These are phyloP conservation scores for Fusarium sp. DNA, from an alignment of 2,329 filamentous ascomycete genomes.

Conservation along the genomic window DNA sequence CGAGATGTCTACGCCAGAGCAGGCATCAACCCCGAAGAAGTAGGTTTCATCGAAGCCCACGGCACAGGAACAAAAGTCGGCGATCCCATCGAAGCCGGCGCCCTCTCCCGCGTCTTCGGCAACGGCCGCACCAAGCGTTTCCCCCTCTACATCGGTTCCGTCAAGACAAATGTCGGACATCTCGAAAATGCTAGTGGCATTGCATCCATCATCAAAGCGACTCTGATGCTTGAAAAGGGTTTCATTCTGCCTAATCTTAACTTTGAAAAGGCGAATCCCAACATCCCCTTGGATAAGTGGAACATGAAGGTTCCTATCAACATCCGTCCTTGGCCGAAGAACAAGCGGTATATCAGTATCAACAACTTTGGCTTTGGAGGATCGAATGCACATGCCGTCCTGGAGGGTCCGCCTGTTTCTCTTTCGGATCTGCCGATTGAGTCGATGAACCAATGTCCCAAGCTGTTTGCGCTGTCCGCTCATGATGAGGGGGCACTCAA, in stretches of 20 bases:
- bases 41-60: conserved; percentile 15
- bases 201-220: conserved; percentile 21
- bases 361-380: conserved; percentile 26
- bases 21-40: background rate
- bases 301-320: conserved; percentile 11
- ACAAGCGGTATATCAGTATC: background rate
- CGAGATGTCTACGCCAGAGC: conserved; percentile 2
- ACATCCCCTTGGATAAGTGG: conserved; percentile 3
- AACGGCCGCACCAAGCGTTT: conserved; percentile 1
- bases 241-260: conserved; percentile 18
- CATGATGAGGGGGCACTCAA: conserved; percentile 6
- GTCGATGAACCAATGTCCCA: background rate
- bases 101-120: conserved; percentile 10
- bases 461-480: conserved; percentile 8
- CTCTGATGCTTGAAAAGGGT: conserved; percentile 23
- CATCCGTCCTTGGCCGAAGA: background rate
- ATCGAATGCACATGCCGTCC: conserved; percentile 11
- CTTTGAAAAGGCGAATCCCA: conserved; percentile 15
- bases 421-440: background rate
- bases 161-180: conserved; percentile 33
- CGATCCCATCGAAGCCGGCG: conserved; percentile 14
- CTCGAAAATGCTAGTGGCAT: conserved; percentile 19
- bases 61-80: conserved; percentile 23
- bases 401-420: background rate
- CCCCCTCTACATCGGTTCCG: conserved; percentile 7